Percentiles rank a stretch among this genome's conserved stretches.
Conservation (phyloP, 768 basidiomycete species). For the Termitomyces sp. region DNA sequence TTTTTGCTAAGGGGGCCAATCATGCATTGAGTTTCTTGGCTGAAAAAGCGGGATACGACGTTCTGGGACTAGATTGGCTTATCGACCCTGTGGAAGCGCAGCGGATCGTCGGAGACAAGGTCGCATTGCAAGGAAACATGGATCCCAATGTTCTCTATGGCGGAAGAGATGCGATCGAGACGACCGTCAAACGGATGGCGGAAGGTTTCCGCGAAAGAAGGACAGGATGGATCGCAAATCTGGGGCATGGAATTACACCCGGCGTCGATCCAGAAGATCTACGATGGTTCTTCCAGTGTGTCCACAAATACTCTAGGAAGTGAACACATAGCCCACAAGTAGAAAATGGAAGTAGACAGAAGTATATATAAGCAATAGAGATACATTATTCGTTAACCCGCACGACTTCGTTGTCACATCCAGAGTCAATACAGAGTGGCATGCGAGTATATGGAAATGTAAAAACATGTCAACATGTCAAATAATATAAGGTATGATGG, state of each 20-base stretch:
- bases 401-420: constrained; percentile 1
- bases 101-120: constrained; percentile 48
- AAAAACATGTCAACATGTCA: constrained; percentile 13
- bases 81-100: constrained; percentile 73
- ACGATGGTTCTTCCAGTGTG: constrained; percentile 85
- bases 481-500: constrained; percentile 21
- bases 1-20: constrained; percentile 95
- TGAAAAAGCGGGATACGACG: constrained; percentile 70
- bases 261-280: constrained; percentile 92
- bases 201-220: constrained; percentile 61
- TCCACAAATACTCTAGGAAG: constrained; percentile 67
- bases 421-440: constrained; percentile 12
- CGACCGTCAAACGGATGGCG: constrained; percentile 77
- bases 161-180: constrained; percentile 80
- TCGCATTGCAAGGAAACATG: constrained; percentile 87
- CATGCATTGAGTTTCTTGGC: constrained; percentile 58
- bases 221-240: constrained; percentile 92
- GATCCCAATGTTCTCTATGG: constrained; percentile 88
- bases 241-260: constrained; percentile 97
- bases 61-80: constrained; percentile 89
- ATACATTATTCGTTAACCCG: neutral
- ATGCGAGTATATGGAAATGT: constrained; percentile 11
- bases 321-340: neutral
- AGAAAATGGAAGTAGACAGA: neutral
- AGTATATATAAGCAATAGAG: neutral